Percentiles rank a stretch among this genome's conserved stretches.
Evolutionary conservation across 371 early-diverging fungal species (phyloP).

Genomic region (Sporodiniella umbellata): DNA sequence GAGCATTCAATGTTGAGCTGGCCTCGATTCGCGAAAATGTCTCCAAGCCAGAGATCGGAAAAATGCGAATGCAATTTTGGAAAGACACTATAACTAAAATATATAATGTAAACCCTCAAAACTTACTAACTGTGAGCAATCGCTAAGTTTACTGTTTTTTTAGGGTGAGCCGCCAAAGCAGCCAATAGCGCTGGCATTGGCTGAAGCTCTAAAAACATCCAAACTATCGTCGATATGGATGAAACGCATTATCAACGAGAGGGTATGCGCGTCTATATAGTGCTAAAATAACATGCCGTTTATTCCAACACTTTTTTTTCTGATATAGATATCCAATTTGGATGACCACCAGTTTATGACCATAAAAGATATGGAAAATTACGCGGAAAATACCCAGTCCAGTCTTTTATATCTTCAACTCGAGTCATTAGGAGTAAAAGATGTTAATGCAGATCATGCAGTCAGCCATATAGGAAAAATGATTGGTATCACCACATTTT

Average conservation of each 20-base stretch:
- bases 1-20: constrained; percentile 88
- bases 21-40: constrained; percentile 76
- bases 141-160: neutral
- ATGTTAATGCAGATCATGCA: constrained; percentile 86
- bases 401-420: constrained; percentile 83
- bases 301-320: no score
- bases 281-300: constrained; percentile 3
- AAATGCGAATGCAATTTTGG: constrained; percentile 85
- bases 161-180: constrained; percentile 74
- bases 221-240: constrained; percentile 64
- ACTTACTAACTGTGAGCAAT: neutral
- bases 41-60: constrained; percentile 66
- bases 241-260: constrained; percentile 71
- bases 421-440: constrained; percentile 79
- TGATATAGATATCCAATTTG: constrained; percentile 56
- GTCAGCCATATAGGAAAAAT: constrained; percentile 91
- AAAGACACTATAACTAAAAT: constrained; percentile 71
- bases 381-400: constrained; percentile 87
- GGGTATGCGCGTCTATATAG: constrained; percentile 37
- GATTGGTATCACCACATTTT: constrained; percentile 72
- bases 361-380: constrained; percentile 76
- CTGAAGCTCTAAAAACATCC: constrained; percentile 45
- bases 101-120: constrained; percentile 47
- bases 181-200: constrained; percentile 60
- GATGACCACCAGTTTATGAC: constrained; percentile 69